These are phyloP conservation scores for Acer yangbiense DNA, from an alignment of 345 rosid genomes.

Conservation along the genomic window DNA sequence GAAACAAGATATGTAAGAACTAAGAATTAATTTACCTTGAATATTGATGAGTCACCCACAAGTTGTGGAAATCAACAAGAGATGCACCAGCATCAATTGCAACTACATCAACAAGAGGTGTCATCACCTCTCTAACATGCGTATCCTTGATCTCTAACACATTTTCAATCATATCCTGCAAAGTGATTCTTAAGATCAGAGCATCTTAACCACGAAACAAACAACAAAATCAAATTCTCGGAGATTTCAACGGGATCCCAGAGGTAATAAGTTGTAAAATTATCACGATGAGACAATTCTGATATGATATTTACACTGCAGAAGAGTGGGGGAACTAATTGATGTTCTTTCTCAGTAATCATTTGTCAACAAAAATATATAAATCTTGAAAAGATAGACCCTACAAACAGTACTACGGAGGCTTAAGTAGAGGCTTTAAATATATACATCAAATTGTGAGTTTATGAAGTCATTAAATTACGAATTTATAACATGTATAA, in stretches of 20 bases:
- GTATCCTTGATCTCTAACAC: conserved; percentile 98
- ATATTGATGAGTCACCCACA: conserved; percentile 98
- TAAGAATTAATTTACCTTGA: conserved; percentile 57
- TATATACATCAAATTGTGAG: not conserved
- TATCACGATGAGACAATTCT: not conserved
- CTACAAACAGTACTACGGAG: not conserved
- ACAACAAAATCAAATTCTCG: not conserved
- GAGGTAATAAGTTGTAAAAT: not conserved
- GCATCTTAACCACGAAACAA: conserved; percentile 21
- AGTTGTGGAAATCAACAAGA: conserved; percentile 80
- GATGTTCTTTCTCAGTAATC: too few relatives aligned
- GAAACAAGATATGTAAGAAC: conserved; percentile 1
- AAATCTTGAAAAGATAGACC: not conserved
- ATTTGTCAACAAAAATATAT: not conserved
- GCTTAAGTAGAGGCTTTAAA: not conserved
- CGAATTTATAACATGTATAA: not conserved
- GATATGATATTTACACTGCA: too few relatives aligned
- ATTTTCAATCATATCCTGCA: conserved; percentile 99
- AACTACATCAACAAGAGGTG: conserved; percentile 98
- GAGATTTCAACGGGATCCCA: not conserved
- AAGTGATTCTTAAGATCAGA: conserved; percentile 20
- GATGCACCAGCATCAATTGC: conserved; percentile 86
- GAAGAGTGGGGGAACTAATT: too few relatives aligned
- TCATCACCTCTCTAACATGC: conserved; percentile 98
- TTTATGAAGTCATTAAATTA: too few relatives aligned